Conservation (phyloP, 169 alveolate genomes). For the Cryptosporidium andersoni region DNA sequence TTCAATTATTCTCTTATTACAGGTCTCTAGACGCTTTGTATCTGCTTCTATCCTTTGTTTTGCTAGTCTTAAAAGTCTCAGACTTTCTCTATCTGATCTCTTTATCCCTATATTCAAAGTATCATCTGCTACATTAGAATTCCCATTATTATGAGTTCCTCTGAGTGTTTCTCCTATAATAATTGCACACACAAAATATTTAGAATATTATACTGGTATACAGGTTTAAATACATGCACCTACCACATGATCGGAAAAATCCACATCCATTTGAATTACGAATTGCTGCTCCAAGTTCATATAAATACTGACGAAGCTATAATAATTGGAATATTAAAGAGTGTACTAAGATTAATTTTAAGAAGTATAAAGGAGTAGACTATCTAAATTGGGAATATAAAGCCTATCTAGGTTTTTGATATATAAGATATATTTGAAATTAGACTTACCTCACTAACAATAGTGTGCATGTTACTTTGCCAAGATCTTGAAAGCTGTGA, state of each 20-base stretch:
- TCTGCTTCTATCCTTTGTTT: slow-evolving; percentile 78
- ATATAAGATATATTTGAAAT: not conserved
- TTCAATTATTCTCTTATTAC: slow-evolving; percentile 56
- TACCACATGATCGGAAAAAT: slow-evolving; percentile 35
- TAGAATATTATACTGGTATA: too few relatives aligned
- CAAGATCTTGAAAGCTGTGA: slow-evolving; percentile 77
- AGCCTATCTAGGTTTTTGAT: not conserved
- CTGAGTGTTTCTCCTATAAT: too few relatives aligned
- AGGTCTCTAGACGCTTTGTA: slow-evolving; percentile 73
- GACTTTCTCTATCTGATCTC: slow-evolving; percentile 75
- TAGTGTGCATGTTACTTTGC: slow-evolving; percentile 78
- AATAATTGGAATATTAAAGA: not conserved
- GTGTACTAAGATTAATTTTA: not conserved
- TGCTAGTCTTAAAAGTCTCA: slow-evolving; percentile 75
- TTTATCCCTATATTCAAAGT: slow-evolving; percentile 40
- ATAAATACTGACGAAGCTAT: slow-evolving; percentile 54
- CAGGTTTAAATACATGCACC: not conserved
- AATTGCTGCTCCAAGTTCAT: slow-evolving; percentile 53
- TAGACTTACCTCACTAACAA: slow-evolving; percentile 77
- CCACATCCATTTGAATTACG: slow-evolving; percentile 46
- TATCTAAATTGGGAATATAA: not conserved
- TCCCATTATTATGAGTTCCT: too few relatives aligned
- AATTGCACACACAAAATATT: too few relatives aligned
- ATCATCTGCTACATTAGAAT: not conserved
- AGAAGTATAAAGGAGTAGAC: not conserved